phyloP scores from a whole-genome alignment of 108 stramenopile genomes.

The Fragilaria radians region DNA sequence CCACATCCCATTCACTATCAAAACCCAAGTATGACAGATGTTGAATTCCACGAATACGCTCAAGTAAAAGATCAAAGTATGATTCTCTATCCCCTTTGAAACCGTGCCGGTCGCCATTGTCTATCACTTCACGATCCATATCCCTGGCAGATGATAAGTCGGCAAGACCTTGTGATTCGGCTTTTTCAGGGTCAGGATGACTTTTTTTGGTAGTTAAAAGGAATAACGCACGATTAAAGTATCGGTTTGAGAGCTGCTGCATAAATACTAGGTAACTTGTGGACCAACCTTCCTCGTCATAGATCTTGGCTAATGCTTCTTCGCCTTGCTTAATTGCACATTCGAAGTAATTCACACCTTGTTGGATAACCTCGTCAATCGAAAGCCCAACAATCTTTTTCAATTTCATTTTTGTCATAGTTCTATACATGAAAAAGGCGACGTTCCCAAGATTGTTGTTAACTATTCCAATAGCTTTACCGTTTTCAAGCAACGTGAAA shows the following conservation, averaged over 20 bases:
- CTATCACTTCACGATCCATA: conserved; percentile 33
- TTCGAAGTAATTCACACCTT: conserved; percentile 31
- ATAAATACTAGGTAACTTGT: conserved; percentile 30
- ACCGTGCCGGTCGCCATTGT: conserved; percentile 14
- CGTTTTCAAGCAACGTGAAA: conserved; percentile 36
- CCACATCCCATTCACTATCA: conserved; percentile 16
- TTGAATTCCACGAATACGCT: conserved; percentile 12
- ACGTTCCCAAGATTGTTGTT: conserved; percentile 47
- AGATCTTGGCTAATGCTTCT: conserved; percentile 35
- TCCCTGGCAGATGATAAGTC: conserved; percentile 28
- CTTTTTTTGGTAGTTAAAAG: conserved; percentile 24
- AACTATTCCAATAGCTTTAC: conserved; percentile 44
- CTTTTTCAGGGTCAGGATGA: conserved; percentile 19
- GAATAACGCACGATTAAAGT: conserved; percentile 42
- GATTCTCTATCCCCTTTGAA: neutral
- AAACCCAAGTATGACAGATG: conserved; percentile 20
- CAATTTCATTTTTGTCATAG: conserved; percentile 15
- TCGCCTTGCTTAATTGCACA: conserved; percentile 39
- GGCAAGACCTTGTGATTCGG: conserved; percentile 19
- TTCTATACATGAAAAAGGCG: conserved; percentile 32
- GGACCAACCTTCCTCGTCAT: conserved; percentile 40
- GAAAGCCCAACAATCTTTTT: conserved; percentile 18
- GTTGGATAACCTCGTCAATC: conserved; percentile 11
- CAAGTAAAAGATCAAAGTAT: neutral
- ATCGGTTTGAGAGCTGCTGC: conserved; percentile 37